Base-by-base conservation (phyloP, 1,284 basidiomycete genomes). In the Xanthoconium separans region DNA sequence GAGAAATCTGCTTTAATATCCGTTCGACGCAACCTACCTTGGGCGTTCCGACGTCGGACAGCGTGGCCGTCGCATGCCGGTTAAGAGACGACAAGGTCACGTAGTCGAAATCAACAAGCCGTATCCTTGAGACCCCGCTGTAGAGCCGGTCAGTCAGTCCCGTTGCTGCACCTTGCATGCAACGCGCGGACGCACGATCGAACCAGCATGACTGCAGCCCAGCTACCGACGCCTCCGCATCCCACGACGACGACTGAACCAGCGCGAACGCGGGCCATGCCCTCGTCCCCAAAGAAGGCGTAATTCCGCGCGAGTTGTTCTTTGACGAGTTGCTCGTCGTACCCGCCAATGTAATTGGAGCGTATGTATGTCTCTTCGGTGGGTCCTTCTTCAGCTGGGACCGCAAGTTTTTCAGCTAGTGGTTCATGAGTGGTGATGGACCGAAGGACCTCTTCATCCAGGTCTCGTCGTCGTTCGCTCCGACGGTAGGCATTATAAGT, bases 201-300 rank as follows among this genome's bases (percentile, higher is more conserved):
- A 30, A 87, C 88, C 43, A 98, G 84, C 94, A 98, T 98, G 31
- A 96, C 84, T 7, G 96, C 95, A 27, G 88, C 90, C 89, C 94
- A 96, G 62, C 91, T 94, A 0, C 96, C 95, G 1, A 99, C 97
- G 6, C 97, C 97, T 54, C 97, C 97, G 59, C 95, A 93, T 4
- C 97, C 97, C 9, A 99, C 84, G 22, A 99, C 78, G 20, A 94
- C 92, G 4, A 98, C 94, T 18, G 81, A 86, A 8, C 85, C 83
- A 22, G 80, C 70, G 54, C 97, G 79, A 42, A 99, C 80, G 63
- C 83, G 85, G 12, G 74, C 68, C 93, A 98, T 97, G 24, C 85
- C 84, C 36, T 95, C 89, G 33, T 96, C 92, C 1, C 94, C 94
- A 46, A 99, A 89, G 74, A 99, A 98, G 20, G 90, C 87, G 69